Conservation (phyloP, 495 filamentous ascomycete species). For the Aspergillus heteromorphus region DNA sequence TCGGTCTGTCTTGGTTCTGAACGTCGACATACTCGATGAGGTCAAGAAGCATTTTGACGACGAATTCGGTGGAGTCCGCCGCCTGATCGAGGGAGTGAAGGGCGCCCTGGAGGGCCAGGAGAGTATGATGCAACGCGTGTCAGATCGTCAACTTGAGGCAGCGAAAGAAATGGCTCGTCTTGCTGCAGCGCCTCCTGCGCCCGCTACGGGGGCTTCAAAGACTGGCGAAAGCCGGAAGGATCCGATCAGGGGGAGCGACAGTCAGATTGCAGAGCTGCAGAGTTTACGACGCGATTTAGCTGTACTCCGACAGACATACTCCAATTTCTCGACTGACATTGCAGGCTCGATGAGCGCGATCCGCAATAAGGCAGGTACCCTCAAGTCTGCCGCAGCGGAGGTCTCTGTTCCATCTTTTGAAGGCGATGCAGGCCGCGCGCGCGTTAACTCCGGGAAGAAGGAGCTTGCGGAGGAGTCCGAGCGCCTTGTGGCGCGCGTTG, state of each 20-base stretch:
- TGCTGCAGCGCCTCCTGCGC: slow-evolving; percentile 56
- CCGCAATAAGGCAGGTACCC: slow-evolving; percentile 67
- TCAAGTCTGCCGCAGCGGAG: slow-evolving; percentile 71
- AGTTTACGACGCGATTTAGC: slow-evolving; percentile 85
- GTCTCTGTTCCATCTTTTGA: slow-evolving; percentile 58
- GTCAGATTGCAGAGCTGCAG: slow-evolving; percentile 70
- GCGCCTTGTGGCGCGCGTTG: slow-evolving; percentile 80
- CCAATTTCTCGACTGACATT: slow-evolving; percentile 81
- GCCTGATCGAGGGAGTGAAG: slow-evolving; percentile 74
- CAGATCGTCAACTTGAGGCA: slow-evolving; percentile 83
- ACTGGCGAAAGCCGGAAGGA: slow-evolving; percentile 11
- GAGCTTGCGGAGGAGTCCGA: slow-evolving; percentile 77
- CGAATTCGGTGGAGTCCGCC: slow-evolving; percentile 72
- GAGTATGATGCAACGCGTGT: slow-evolving; percentile 75
- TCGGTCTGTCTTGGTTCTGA: slow-evolving; percentile 85
- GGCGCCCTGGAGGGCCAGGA: slow-evolving; percentile 76
- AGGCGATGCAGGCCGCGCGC: slow-evolving; percentile 68
- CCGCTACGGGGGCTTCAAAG: slow-evolving; percentile 22
- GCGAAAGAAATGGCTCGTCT: slow-evolving; percentile 86
- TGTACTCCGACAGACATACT: slow-evolving; percentile 88
- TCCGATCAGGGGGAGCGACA: slow-evolving; percentile 31
- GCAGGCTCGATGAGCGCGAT: slow-evolving; percentile 80
- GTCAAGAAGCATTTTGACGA: slow-evolving; percentile 96
- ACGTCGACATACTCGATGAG: slow-evolving; percentile 91
- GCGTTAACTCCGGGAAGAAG: slow-evolving; percentile 83